Evolutionary conservation across 2,329 filamentous ascomycete genomes (phyloP).

Genomic region (Lachnellula hyalina): DNA sequence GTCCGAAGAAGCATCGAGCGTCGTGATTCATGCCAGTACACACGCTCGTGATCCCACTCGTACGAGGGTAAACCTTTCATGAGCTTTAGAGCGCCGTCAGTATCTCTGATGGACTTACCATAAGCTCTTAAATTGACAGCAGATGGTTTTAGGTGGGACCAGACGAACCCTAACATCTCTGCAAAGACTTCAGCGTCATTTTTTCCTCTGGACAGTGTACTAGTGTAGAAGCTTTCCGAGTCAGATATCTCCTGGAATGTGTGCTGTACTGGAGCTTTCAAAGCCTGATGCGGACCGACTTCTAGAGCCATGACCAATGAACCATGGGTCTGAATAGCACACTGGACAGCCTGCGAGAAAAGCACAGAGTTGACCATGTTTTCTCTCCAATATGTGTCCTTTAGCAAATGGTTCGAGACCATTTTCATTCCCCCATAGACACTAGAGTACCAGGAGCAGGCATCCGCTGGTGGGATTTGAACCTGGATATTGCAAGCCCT

Average conservation of each 20-base stretch:
- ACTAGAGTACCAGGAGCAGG: conserved; percentile 36
- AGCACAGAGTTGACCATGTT: conserved; percentile 40
- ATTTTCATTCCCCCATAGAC: conserved; percentile 3
- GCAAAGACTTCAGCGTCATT: conserved; percentile 7
- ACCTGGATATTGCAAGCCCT: conserved; percentile 8
- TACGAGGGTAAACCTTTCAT: conserved; percentile 5
- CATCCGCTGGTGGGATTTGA: conserved; percentile 14
- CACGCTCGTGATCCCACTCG: conserved; percentile 3
- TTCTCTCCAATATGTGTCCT: conserved; percentile 21
- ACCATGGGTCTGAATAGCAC: conserved; percentile 5
- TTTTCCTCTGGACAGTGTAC: conserved; percentile 9
- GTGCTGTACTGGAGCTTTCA: conserved; percentile 17
- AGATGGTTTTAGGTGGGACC: conserved; percentile 14
- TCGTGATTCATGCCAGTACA: conserved; percentile 14
- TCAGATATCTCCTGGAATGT: conserved; percentile 11
- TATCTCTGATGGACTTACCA: not conserved
- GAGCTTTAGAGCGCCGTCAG: conserved; percentile 17
- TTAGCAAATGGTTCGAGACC: conserved; percentile 2
- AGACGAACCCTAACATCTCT: conserved; percentile 12
- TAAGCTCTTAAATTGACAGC: conserved; percentile 23
- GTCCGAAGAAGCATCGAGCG: not conserved
- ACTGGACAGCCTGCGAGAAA: conserved; percentile 36
- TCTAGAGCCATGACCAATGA: conserved; percentile 17
- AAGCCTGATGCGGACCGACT: conserved; percentile 21
- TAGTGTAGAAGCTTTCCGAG: conserved; percentile 8